A percentile compares a stretch with the other conserved stretches of the same genome.
These are phyloP conservation scores for Vigna mungo DNA, from an alignment of 306 rosid genomes.

Conservation along the genomic window DNA sequence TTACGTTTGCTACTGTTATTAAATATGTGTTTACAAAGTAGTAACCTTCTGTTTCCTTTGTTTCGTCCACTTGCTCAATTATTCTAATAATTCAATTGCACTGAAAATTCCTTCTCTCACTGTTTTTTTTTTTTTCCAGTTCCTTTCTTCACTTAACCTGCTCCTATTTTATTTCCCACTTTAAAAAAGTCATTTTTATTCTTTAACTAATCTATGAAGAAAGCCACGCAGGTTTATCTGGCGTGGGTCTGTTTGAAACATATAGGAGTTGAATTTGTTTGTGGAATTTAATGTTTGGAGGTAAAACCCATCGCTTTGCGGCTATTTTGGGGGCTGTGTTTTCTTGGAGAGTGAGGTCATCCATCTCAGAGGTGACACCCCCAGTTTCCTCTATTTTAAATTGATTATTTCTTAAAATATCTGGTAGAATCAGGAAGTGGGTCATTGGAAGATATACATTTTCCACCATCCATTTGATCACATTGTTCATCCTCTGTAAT, in stretches of 20 bases:
- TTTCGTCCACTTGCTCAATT: conserved; percentile 31
- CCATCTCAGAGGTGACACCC: conserved; percentile 14
- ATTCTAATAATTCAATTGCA: conserved; percentile 39
- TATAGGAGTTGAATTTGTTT: conserved; percentile 27
- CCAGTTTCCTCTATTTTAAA: conserved; percentile 31
- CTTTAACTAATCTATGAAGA: conserved; percentile 15
- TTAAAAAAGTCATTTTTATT: neutral
- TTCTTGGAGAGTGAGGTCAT: conserved; percentile 40
- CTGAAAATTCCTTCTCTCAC: conserved; percentile 38
- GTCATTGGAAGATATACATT: conserved; percentile 43
- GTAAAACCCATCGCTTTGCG: conserved; percentile 33
- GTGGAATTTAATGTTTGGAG: conserved; percentile 39
- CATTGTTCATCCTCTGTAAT: conserved; percentile 48
- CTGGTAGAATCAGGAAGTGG: conserved; percentile 43
- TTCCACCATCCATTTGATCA: conserved; percentile 42
- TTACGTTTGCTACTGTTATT: no score
- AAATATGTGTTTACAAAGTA: conserved; percentile 9
- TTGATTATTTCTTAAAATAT: conserved; percentile 26
- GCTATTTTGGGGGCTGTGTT: conserved; percentile 41
- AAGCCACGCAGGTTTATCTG: conserved; percentile 29
- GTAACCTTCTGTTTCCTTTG: conserved; percentile 28
- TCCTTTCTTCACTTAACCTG: conserved; percentile 56
- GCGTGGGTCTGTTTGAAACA: conserved; percentile 42
- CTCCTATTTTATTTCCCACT: conserved; percentile 12
- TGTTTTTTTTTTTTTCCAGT: conserved; percentile 4